These are phyloP conservation scores for Metschnikowia amazonensis DNA, from an alignment of 805 yeast species.

Conservation along the genomic window DNA sequence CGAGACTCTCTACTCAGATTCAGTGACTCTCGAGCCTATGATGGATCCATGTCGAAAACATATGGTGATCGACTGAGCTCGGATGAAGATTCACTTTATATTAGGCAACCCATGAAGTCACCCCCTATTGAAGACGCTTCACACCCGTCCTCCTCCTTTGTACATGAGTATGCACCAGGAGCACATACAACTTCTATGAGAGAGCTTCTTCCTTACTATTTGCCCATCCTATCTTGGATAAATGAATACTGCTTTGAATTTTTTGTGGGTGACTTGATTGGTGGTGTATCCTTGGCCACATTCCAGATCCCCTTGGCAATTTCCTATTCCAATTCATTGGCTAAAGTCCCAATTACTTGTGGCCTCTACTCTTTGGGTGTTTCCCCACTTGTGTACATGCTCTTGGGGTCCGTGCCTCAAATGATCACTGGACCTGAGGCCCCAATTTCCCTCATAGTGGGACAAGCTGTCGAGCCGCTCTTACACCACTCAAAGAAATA, in stretches of 20 bases:
- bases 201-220: slow-evolving; percentile 50
- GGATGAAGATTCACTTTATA: slow-evolving; percentile 10
- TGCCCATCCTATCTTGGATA: slow-evolving; percentile 70
- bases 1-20: slow-evolving; percentile 9
- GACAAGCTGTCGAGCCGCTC: slow-evolving; percentile 44
- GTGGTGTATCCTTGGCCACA: slow-evolving; percentile 84
- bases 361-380: slow-evolving; percentile 39
- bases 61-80: slow-evolving; percentile 6
- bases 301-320: slow-evolving; percentile 84
- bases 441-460: slow-evolving; percentile 44
- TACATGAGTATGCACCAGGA: slow-evolving; percentile 13
- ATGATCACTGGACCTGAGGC: slow-evolving; percentile 47
- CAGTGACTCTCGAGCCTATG: slow-evolving; percentile 1
- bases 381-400: slow-evolving; percentile 37
- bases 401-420: slow-evolving; percentile 45
- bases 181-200: slow-evolving; percentile 6
- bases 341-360: slow-evolving; percentile 40
- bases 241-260: slow-evolving; percentile 41
- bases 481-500: slow-evolving; percentile 32
- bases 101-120: background rate
- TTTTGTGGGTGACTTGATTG: slow-evolving; percentile 61
- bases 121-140: background rate
- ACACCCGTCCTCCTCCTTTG: background rate
- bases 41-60: background rate
- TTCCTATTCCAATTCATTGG: slow-evolving; percentile 40